Evolutionary conservation across 306 rosid species (phyloP), one percentile per base, ranked within the genome.

Genomic region (Trifolium fragiferum): DNA sequence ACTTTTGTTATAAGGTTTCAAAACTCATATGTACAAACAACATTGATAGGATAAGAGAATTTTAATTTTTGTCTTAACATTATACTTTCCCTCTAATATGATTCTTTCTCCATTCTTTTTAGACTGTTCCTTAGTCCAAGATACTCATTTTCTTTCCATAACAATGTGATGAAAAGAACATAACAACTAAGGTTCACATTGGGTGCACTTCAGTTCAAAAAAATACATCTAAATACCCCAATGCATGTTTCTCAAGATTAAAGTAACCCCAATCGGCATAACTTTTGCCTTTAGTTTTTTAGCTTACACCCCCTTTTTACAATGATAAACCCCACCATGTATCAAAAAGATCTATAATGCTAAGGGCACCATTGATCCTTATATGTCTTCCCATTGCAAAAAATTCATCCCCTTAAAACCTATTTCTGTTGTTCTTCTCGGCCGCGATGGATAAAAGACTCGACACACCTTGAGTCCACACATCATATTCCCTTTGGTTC

Each of bases 391-490:
- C 80, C 64, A 65, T 15, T 77, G 46, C 86, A 69, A 78, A 78
- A 76, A 77, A 15, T 33, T 47, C 71, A 47, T 2, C 32, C 25
- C 32, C 66, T 20, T 38, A 25, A 27, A 57, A 70, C 59, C 86
- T 82, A 77, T 88, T 90, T 79, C 78, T 88, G 51, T 30, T 76
- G 77, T 68, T 80, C 86, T 67, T 89, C 66, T 92, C 98, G 13
- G 86, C 89, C 21, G 87, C 90, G 82, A 86, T 59, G 38, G 88
- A 70, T 66, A 95, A 86, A 47, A 95, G 99, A 83, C 93, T 87
- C 5, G 93, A 72, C 4, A 92, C 97, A 2, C 99, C 99, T 15
- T 81, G 92, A 69, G 98, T 95, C 99, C 98, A 95, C 16, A 92
- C 80, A 65, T 92, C 98, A 70, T 92, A 89, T 47, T 95, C 99